Conservation (phyloP, 2,329 filamentous ascomycete species). For the Penicillium sp. region DNA sequence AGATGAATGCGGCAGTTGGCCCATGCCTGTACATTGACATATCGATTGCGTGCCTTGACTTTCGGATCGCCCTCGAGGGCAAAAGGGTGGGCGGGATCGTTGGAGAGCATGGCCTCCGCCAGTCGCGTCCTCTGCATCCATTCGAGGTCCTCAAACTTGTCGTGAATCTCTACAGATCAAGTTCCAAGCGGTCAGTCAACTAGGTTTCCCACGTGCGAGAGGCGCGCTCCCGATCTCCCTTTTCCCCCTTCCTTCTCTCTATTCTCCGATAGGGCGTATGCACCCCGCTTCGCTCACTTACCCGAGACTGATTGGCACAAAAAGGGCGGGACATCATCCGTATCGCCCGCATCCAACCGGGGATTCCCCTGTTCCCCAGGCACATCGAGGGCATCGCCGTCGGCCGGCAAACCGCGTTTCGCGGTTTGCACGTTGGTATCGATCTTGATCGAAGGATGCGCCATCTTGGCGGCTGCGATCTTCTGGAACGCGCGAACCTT, state of each 20-base stretch:
- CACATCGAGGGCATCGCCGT: slow-evolving; percentile 38
- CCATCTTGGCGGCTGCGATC: slow-evolving; percentile 47
- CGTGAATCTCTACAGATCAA: slow-evolving; percentile 55
- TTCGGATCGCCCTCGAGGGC: slow-evolving; percentile 62
- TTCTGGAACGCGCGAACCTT: slow-evolving; percentile 47
- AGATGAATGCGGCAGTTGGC: slow-evolving; percentile 82
- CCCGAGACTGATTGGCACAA: slow-evolving; percentile 44
- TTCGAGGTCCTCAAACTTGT: slow-evolving; percentile 65
- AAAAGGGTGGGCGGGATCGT: slow-evolving; percentile 58
- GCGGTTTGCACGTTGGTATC: slow-evolving; percentile 43
- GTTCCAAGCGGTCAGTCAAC: slow-evolving; percentile 20
- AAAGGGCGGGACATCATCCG: slow-evolving; percentile 43
- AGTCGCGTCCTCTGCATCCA: slow-evolving; percentile 62
- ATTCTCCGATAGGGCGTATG: slow-evolving; percentile 24
- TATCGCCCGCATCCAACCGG: slow-evolving; percentile 34
- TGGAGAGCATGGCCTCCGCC: slow-evolving; percentile 48
- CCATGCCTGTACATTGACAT: slow-evolving; percentile 88
- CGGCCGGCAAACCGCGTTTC: slow-evolving; percentile 43
- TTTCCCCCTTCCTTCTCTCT: slow-evolving; percentile 1
- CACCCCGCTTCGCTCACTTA: slow-evolving; percentile 33
- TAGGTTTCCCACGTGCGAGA: slow-evolving; percentile 20
- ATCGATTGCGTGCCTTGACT: slow-evolving; percentile 73
- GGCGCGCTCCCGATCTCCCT: neutral
- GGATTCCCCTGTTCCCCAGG: slow-evolving; percentile 35
- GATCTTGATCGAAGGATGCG: slow-evolving; percentile 46